A percentile compares a stretch with the other conserved stretches of the same genome.
These are phyloP conservation scores for Penicillium chermesinum DNA, from an alignment of 495 filamentous ascomycete species.

Conservation along the genomic window DNA sequence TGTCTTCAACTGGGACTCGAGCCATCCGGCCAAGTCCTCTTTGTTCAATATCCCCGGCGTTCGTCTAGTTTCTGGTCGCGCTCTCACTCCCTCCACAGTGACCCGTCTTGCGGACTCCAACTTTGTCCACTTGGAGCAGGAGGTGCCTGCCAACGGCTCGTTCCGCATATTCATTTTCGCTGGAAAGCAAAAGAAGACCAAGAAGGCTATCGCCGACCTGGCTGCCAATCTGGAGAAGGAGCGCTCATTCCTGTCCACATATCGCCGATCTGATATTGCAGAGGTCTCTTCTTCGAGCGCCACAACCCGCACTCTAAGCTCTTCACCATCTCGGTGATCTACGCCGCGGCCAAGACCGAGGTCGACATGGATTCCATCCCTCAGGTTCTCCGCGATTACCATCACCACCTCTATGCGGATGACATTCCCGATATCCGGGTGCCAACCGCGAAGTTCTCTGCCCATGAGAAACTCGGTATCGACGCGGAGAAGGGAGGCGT, in stretches of 20 bases:
- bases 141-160: conserved; percentile 78
- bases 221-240: conserved; percentile 57
- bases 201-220: conserved; percentile 62
- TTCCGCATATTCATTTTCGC: conserved; percentile 84
- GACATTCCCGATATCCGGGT: conserved; percentile 70
- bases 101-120: conserved; percentile 82
- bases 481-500: conserved; percentile 68
- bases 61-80: conserved; percentile 61
- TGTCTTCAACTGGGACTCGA: conserved; percentile 65
- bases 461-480: conserved; percentile 84
- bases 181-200: conserved; percentile 56
- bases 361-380: conserved; percentile 67
- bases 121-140: conserved; percentile 81
- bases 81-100: conserved; percentile 69
- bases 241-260: conserved; percentile 63
- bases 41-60: conserved; percentile 60
- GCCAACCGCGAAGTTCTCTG: conserved; percentile 62
- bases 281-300: conserved; percentile 71
- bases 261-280: conserved; percentile 55
- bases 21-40: conserved; percentile 63
- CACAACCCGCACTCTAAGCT: conserved; percentile 80
- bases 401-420: conserved; percentile 81
- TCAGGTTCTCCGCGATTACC: conserved; percentile 62
- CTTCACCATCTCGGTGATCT: conserved; percentile 70
- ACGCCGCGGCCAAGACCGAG: conserved; percentile 55